Percentiles rank a stretch among this genome's conserved stretches.
These are phyloP conservation scores for Ustilago trichophora DNA, from an alignment of 1,284 basidiomycete genomes.

Conservation along the genomic window DNA sequence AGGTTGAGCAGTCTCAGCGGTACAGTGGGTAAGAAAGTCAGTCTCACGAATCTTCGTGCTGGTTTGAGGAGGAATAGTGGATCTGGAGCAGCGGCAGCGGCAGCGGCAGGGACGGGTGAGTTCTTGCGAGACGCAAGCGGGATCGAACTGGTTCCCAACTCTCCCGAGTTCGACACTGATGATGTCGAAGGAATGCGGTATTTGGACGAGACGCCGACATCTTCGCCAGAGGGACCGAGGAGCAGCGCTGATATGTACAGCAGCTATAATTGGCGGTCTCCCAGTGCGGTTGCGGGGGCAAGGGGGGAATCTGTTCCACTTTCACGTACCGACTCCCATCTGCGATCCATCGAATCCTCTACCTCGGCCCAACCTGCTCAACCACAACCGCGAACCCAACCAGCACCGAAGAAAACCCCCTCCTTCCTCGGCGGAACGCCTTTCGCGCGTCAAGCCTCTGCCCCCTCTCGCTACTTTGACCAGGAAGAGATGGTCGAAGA, in stretches of 20 bases:
- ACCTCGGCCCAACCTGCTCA: too few relatives aligned
- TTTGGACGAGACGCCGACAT: not conserved
- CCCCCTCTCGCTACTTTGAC: not conserved
- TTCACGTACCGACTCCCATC: constrained; percentile 1
- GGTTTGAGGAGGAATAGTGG: constrained; percentile 15
- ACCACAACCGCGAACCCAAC: too few relatives aligned
- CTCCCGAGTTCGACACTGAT: constrained; percentile 2
- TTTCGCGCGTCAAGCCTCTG: constrained; percentile 6
- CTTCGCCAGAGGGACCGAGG: constrained; percentile 3
- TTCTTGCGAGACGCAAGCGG: constrained; percentile 7
- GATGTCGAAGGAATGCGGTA: not conserved
- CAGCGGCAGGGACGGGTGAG: too few relatives aligned
- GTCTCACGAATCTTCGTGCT: constrained; percentile 19
- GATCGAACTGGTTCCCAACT: constrained; percentile 26
- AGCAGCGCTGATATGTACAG: constrained; percentile 39
- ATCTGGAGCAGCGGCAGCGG: too few relatives aligned
- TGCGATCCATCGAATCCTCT: too few relatives aligned
- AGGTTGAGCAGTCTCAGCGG: constrained; percentile 35
- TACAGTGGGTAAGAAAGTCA: constrained; percentile 24
- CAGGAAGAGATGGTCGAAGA: constrained; percentile 11
- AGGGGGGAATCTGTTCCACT: not conserved
- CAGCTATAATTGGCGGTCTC: too few relatives aligned
- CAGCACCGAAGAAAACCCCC: not conserved
- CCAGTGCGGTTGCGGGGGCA: too few relatives aligned
- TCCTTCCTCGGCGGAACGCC: constrained; percentile 6